Evolutionary conservation across 257 asterid genomes (phyloP).

Genomic region (Capsicum chinense): DNA sequence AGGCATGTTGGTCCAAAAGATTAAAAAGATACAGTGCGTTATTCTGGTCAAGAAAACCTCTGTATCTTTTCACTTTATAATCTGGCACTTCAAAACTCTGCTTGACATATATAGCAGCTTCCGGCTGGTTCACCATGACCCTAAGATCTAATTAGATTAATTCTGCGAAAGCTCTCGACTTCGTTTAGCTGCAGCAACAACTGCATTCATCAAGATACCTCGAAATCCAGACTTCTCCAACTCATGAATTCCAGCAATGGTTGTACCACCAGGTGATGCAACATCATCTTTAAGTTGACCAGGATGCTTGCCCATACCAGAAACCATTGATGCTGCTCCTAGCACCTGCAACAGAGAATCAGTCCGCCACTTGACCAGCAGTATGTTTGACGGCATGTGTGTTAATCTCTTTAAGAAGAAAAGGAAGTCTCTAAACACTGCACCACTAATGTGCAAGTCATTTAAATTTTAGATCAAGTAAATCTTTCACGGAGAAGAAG

Average conservation of each 20-base stretch:
- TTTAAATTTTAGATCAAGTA: neutral
- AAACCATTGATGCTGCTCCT: slow-evolving; percentile 92
- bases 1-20: neutral
- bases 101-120: neutral
- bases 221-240: slow-evolving; percentile 89
- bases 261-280: slow-evolving; percentile 91
- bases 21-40: neutral
- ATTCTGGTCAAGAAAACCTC: slow-evolving; percentile 5
- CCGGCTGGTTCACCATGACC: neutral
- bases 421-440: neutral
- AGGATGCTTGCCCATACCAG: slow-evolving; percentile 69
- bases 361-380: neutral
- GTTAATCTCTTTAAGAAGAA: neutral
- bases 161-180: slow-evolving; percentile 71
- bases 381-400: neutral
- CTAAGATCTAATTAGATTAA: slow-evolving; percentile 30
- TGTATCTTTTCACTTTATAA: neutral
- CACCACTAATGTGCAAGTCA: neutral
- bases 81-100: neutral
- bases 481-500: neutral
- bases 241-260: slow-evolving; percentile 90
- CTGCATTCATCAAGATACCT: slow-evolving; percentile 86
- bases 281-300: slow-evolving; percentile 98
- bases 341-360: slow-evolving; percentile 59
- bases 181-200: slow-evolving; percentile 93